Base-by-base conservation (phyloP, 768 basidiomycete genomes). In the Boletus sp. region DNA sequence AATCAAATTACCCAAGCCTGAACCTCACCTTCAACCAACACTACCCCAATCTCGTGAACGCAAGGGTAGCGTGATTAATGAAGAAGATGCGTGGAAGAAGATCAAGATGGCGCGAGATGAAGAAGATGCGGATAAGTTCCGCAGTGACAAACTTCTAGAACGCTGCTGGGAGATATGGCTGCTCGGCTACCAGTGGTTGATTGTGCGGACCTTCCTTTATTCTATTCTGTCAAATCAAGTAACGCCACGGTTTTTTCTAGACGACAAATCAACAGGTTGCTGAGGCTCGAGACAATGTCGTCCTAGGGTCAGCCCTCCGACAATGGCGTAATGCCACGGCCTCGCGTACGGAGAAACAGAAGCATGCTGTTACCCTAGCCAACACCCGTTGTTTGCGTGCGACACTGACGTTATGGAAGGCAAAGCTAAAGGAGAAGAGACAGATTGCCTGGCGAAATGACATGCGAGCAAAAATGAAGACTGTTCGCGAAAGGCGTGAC, bases 91-190 rank as follows among this genome's bases (percentile, higher is more conserved):
- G 0, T 93, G 90, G 89, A 84, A 85, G 61, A 89, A 85, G 59
- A 84, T 91, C 35, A 79, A 81, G 65, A 82, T 87, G 77, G 78
- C 82, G 46, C 82, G 83, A 63, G 84, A 90, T 60, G 86, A 92
- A 65, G 76, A 80, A 62, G 80, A 83, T 30, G 92, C 92, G 18
- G 89, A 86, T 68, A 76, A 76, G 54, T 92, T 86, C 69, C 77
- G 86, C 44, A 75, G 82, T 32, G 82, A 85, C 50, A 79, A 77
- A 50, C 72, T 93, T 55, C 50, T 90, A 29, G 84, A 86, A 64
- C 83, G 83, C 15, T 92, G 83, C 64, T 89, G 85, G 83, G 81
- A 85, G 47, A 81, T 86, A 56, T 94, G 92, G 92, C 77, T 75
- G 46, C 81, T 83, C 64, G 84, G 85, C 2, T 81, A 81, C 63